Evolutionary conservation across 345 rosid genomes (phyloP), one percentile per base, ranked within the genome.

Genomic region (Aquilaria yunnanensis): DNA sequence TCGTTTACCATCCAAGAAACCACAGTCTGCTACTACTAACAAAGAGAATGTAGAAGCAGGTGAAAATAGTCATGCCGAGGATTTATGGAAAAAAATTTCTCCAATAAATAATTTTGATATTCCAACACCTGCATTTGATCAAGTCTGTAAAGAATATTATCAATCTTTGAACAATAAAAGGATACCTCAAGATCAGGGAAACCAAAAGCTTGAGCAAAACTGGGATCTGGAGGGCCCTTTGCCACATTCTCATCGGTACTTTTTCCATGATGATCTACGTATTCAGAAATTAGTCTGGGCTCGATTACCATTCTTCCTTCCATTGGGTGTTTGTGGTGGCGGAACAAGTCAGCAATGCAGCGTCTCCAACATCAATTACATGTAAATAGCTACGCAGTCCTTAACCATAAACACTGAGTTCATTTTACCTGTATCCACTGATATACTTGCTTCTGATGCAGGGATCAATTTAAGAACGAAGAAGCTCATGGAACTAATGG

Each of bases 121-220:
- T 57, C 70, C 81, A 54, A 94, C 97, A 60, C 96, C 97, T 60
- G 92, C 81, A 68, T 68, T 88, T 48, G 97, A 94, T 79, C 89
- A 83, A 73, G 63, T 94, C 51, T 90, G 88, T 63, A 65, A 83
- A 62, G 97, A 94, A 69, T 88, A 90, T 76, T 88, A 82, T 65
- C 81, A 70, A 69, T 76, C 96, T 55, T 50, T 64, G 55, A 76
- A 80, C 74, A 37, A 67, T 59, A 77, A 61, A 70, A 67, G 60
- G 60, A 58, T 70, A 56, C 32, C 77, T 48, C 78, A 57, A 66
- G 78, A 70, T 67, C 62, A 31, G 12, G 71, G 54, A 29, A 61
- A 49, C 54, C 66, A 67, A 52, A 72, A 59, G 57, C 53, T 67
- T 55, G 77, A 68, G 57, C 76, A 70, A 56, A 52, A 67, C 74